Conservation (phyloP, 495 filamentous ascomycete species). For the Neurospora sp. region DNA sequence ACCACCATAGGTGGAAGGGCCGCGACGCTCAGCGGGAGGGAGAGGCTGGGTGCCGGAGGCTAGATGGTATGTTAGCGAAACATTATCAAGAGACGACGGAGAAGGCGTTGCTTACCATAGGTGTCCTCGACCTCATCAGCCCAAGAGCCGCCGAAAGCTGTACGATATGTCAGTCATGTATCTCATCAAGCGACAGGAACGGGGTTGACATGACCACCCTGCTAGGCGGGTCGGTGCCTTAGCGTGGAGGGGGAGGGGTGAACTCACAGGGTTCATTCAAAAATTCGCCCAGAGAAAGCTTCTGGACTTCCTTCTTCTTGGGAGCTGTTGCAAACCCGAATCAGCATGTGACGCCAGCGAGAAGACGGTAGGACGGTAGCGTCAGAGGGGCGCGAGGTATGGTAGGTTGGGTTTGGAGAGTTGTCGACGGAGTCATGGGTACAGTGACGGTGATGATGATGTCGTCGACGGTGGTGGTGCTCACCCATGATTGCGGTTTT, state of each 20-base stretch:
- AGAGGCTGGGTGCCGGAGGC: conserved; percentile 35
- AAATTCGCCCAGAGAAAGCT: conserved; percentile 90
- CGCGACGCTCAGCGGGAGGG: conserved; percentile 31
- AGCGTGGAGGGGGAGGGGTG: conserved; percentile 16
- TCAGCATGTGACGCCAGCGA: conserved; percentile 22
- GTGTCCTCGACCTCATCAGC: conserved; percentile 95
- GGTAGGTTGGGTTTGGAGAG: background rate
- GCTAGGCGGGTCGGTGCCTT: conserved; percentile 7
- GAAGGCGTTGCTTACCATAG: conserved; percentile 43
- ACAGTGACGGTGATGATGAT: background rate
- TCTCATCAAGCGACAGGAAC: background rate
- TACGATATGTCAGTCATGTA: conserved; percentile 9
- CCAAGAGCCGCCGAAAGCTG: conserved; percentile 82
- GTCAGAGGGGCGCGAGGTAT: conserved; percentile 7
- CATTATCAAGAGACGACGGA: conserved; percentile 9
- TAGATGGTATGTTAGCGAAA: background rate
- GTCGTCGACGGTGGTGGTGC: conserved; percentile 25
- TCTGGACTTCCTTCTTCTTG: conserved; percentile 76
- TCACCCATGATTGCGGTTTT: conserved; percentile 82
- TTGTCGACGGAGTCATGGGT: conserved; percentile 1
- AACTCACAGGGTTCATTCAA: conserved; percentile 71
- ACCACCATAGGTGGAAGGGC: conserved; percentile 20
- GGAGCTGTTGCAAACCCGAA: conserved; percentile 52
- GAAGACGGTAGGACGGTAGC: conserved; percentile 3
- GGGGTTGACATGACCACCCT: background rate